A percentile compares a stretch with the other conserved stretches of the same genome.
These are phyloP conservation scores for Fallopia convolvulus DNA, from an alignment of 148 eudicot species.

Conservation along the genomic window DNA sequence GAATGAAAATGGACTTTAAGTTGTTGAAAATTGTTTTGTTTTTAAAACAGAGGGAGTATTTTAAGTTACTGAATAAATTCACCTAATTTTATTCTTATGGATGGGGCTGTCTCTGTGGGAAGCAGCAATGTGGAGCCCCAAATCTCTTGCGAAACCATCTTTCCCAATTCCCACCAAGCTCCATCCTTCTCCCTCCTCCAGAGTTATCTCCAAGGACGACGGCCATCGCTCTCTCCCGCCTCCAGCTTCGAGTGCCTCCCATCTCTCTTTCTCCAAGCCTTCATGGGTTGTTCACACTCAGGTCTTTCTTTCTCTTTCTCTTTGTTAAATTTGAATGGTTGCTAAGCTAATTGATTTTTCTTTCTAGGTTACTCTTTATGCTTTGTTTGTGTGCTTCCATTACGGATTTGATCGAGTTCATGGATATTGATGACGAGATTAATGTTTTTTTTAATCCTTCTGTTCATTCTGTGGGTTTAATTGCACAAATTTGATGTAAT, in stretches of 20 bases:
- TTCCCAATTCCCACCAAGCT: neutral
- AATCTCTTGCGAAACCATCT: neutral
- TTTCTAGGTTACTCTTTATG: neutral
- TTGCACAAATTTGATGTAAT: neutral
- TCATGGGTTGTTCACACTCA: constrained; percentile 4
- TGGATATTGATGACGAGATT: neutral
- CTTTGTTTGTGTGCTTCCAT: neutral
- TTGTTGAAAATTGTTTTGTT: too few species aligned
- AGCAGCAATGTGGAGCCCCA: neutral
- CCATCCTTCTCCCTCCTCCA: neutral
- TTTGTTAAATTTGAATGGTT: neutral
- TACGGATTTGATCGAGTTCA: neutral
- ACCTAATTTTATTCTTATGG: too few species aligned
- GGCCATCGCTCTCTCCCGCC: neutral
- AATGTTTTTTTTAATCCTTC: neutral
- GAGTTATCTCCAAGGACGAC: neutral
- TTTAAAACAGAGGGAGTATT: too few species aligned
- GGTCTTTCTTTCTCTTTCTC: neutral
- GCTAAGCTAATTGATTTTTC: neutral
- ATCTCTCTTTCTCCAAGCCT: constrained; percentile 3
- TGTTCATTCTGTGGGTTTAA: neutral
- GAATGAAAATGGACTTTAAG: too few species aligned
- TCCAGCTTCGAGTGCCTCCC: neutral
- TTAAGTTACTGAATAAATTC: too few species aligned
- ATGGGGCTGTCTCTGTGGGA: neutral